Evolutionary conservation across 345 rosid genomes (phyloP), one percentile per base, ranked within the genome.

Genomic region (Arabis hirsuta): DNA sequence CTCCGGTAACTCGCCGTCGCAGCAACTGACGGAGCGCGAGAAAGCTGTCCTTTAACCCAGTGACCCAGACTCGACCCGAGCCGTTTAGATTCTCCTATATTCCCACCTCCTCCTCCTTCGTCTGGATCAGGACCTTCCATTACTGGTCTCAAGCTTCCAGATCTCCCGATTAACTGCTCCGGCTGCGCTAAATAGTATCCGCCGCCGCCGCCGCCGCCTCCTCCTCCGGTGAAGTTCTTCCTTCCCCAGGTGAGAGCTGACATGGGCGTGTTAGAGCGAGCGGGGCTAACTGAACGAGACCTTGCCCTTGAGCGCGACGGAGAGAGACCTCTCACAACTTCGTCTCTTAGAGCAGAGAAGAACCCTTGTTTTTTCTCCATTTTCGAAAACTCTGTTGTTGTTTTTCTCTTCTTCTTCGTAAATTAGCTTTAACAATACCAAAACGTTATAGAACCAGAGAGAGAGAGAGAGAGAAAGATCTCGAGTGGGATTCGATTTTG

Each of bases 91-190:
- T 85, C 94, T 51, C 84, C 83, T 1, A 72, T 19, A 45, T 64
- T 86, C 5, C 79, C 84, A 42, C 83, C 91, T 57, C 69, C 73
- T 27, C 55, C 79, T 58, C 13, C 73, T 69, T 76, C 80, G 12
- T 90, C 96, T 9, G 96, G 97, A 84, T 90, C 94, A 22, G 99
- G 98, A 36, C 99, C 99, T 65, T 91, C 98, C 86, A 95, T 88
- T 6, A 81, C 86, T 2, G 95, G 96, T 77, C 91, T 82, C 48
- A 90, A 32, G 53, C 87, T 87, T 67, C 90, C 90, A 67, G 98
- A 88, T 85, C 92, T 90, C 84, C 79, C 84, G 14, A 87, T 76
- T 70, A 79, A 70, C 13, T 20, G 63, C 75, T 88, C 94, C 55
- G 85, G 82, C 11, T 77, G 84, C 1, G 82, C 72, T 24, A 80